Conservation (phyloP, 108 stramenopile species). For the Nitzschia inconspicua region DNA sequence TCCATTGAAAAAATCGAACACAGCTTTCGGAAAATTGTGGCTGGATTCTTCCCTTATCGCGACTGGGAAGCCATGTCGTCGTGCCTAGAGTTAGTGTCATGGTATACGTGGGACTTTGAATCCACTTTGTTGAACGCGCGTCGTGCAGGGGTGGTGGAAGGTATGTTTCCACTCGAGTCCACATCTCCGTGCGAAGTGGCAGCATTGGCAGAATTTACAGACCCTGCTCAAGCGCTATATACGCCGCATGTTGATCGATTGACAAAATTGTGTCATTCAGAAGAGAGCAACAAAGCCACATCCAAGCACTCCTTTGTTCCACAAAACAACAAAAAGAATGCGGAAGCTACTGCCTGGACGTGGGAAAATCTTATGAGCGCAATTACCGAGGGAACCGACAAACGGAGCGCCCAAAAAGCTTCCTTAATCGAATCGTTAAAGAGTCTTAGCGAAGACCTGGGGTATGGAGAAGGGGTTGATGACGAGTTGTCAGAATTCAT, state of each 20-base stretch:
- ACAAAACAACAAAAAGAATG: too few species aligned
- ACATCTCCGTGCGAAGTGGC: conserved; percentile 46
- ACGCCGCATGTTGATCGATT: conserved; percentile 33
- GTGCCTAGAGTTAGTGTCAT: conserved; percentile 40
- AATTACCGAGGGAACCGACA: too few species aligned
- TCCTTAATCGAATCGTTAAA: too few species aligned
- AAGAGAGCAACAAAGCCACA: too few species aligned
- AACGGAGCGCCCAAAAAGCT: too few species aligned
- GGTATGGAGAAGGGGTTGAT: too few species aligned
- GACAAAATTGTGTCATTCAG: neutral
- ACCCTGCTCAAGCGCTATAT: conserved; percentile 32
- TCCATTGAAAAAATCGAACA: conserved; percentile 10
- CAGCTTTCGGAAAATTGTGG: conserved; percentile 28
- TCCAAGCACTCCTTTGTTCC: too few species aligned
- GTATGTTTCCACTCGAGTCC: conserved; percentile 37
- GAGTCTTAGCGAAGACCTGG: too few species aligned
- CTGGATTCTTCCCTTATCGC: conserved; percentile 3
- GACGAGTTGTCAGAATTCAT: too few species aligned
- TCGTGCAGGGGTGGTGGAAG: conserved; percentile 24
- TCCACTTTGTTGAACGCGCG: conserved; percentile 34
- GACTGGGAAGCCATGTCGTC: conserved; percentile 10
- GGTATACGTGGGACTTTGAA: conserved; percentile 34
- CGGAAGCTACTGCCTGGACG: too few species aligned
- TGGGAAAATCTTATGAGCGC: too few species aligned
- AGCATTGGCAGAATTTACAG: conserved; percentile 36